A percentile compares a stretch with the other conserved stretches of the same genome.
Conservation (phyloP, 2,329 filamentous ascomycete species). For the Aspergillus sergii region DNA sequence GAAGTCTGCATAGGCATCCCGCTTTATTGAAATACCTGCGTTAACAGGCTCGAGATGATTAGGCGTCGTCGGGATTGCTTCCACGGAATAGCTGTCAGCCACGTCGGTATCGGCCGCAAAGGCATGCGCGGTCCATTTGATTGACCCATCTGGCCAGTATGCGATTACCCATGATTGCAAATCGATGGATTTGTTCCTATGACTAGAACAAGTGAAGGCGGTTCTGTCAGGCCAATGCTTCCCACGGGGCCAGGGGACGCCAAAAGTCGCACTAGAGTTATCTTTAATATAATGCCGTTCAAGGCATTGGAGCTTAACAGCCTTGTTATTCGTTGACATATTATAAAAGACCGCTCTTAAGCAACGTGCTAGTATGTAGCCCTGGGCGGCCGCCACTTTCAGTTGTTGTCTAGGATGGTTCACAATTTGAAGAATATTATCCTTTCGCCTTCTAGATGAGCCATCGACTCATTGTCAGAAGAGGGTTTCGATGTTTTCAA, state of each 20-base stretch:
- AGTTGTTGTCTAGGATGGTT: not conserved
- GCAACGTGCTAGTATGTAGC: not conserved
- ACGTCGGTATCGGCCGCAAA: constrained; percentile 47
- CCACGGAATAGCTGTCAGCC: constrained; percentile 42
- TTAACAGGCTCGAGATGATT: constrained; percentile 38
- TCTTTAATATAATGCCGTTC: not conserved
- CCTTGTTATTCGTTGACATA: not conserved
- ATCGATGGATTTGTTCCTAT: constrained; percentile 19
- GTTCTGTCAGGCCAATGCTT: constrained; percentile 42
- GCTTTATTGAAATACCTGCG: not conserved
- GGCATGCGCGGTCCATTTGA: constrained; percentile 65
- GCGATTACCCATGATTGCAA: constrained; percentile 61
- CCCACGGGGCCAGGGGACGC: constrained; percentile 47
- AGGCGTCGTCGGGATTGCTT: constrained; percentile 31
- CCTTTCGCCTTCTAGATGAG: not conserved
- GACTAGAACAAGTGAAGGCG: constrained; percentile 37
- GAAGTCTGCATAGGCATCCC: not conserved
- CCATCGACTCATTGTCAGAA: not conserved
- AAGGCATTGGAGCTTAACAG: not conserved
- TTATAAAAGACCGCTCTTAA: not conserved
- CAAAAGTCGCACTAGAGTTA: constrained; percentile 45
- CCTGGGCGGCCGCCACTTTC: not conserved
- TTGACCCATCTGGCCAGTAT: constrained; percentile 62
- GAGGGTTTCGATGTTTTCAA: not conserved
- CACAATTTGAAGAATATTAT: not conserved